Base-by-base conservation (phyloP, 148 eudicot species). In the Fagopyrum esculentum region DNA sequence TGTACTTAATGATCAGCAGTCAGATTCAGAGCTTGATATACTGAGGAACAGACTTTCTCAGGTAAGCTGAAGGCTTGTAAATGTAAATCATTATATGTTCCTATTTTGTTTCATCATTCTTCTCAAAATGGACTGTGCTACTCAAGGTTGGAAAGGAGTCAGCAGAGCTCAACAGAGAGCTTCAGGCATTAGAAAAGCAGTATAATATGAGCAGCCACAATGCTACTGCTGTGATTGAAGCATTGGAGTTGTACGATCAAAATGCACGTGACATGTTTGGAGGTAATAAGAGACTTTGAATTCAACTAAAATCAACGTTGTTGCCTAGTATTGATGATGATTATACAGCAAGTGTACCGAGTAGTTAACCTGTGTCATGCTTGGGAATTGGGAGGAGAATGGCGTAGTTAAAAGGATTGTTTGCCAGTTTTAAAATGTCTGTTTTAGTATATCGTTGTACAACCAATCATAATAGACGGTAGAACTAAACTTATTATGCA, bases 1-100 rank as follows among this genome's bases (percentile, higher is more conserved):
- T 74, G 80, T 76, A 72, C 61, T 75, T 70, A 77, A 44, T 69
- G 85, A 89, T 78, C 76, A 79, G 73, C 88, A 86, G 78, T 69
- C 88, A 56, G 94, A 89, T 49, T 77, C 69, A 49, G 80, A 91
- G 82, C 84, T 91, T 77, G 86, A 86, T 76, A 78, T 78, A 46
- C 78, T 93, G 78, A 86, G 90, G 79, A 75, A 81, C 61, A 87
- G 82, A 78, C 86, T 93, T 77, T 76, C 81, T 61, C 78, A 73
- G 91, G 98, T 93, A 84, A 80, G 79, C 60, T 60, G 44, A 59
- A 56, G 56, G 29, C 35, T 51, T 26, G 9, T 26, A 30, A n/a
- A 16, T 26, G 15, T 26, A 30, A n/a, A 16, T 50, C n/a, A 30
- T 9, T 55, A 47, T 51, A 52, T 30, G 46, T 43, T 56, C 69